Evolutionary conservation across 345 rosid species (phyloP).

Genomic region (rapeseed (Brassica napus)): Da-Ae NC_063448.1:52385001-52385500

Average conservation of each 20-base stretch:
- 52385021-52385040: slow-evolving; percentile 2
- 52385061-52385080: slow-evolving; percentile 45
- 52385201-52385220: slow-evolving; percentile 87
- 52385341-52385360: slow-evolving; percentile 99
- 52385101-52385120: slow-evolving; percentile 40
- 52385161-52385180: slow-evolving; percentile 55
- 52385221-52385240: slow-evolving; percentile 50
- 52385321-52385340: slow-evolving; percentile 97
- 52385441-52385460: neutral
- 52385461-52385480: too few species aligned
- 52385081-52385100: slow-evolving; percentile 44
- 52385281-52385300: neutral
- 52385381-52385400: slow-evolving; percentile 99
- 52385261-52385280: neutral
- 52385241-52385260: neutral
- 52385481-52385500: slow-evolving; percentile 5
- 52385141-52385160: slow-evolving; percentile 72
- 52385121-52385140: slow-evolving; percentile 47
- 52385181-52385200: slow-evolving; percentile 55
- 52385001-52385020: neutral
- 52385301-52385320: slow-evolving; percentile 53
- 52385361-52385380: slow-evolving; percentile 95
- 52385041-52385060: neutral
- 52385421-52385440: slow-evolving; percentile 1
- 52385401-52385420: neutral